Percentiles rank a stretch among this genome's conserved stretches.
phyloP scores from a whole-genome alignment of 495 filamentous ascomycete genomes.

The Tuber magnatum region DNA sequence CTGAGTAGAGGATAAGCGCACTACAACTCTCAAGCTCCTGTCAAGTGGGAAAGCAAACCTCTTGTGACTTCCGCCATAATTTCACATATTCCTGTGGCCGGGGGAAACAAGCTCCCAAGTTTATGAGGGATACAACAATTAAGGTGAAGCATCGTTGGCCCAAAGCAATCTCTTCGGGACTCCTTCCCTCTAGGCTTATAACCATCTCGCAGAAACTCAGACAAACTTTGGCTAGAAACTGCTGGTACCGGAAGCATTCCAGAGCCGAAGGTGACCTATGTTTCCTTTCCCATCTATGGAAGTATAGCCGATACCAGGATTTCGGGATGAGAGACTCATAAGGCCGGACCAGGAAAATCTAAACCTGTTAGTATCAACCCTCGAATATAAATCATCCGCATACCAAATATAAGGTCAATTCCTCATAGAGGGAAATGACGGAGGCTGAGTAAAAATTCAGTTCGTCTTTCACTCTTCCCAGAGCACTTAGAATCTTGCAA shows the following conservation, averaged over 20 bases:
- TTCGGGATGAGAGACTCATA: conserved; percentile 8
- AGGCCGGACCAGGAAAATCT: conserved; percentile 16
- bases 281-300: conserved; percentile 1
- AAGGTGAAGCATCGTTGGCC: conserved; percentile 10
- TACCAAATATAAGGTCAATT: conserved; percentile 11
- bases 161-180: not conserved
- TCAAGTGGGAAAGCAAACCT: conserved; percentile 7
- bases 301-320: conserved; percentile 6
- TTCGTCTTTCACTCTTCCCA: not conserved
- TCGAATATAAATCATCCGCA: not conserved
- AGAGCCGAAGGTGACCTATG: conserved; percentile 8
- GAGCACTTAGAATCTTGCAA: not conserved
- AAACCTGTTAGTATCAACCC: not conserved
- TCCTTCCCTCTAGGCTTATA: not conserved
- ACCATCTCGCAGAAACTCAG: conserved; percentile 16
- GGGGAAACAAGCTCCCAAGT: conserved; percentile 9
- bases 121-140: conserved; percentile 16
- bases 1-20: not conserved
- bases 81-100: not conserved
- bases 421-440: conserved; percentile 14
- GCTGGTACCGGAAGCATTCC: not conserved
- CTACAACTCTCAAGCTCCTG: not conserved
- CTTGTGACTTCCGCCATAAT: conserved; percentile 12
- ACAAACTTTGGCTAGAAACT: not conserved
- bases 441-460: conserved; percentile 7